Conservation (phyloP, 495 filamentous ascomycete genomes). For the Penicillium desertorum region DNA sequence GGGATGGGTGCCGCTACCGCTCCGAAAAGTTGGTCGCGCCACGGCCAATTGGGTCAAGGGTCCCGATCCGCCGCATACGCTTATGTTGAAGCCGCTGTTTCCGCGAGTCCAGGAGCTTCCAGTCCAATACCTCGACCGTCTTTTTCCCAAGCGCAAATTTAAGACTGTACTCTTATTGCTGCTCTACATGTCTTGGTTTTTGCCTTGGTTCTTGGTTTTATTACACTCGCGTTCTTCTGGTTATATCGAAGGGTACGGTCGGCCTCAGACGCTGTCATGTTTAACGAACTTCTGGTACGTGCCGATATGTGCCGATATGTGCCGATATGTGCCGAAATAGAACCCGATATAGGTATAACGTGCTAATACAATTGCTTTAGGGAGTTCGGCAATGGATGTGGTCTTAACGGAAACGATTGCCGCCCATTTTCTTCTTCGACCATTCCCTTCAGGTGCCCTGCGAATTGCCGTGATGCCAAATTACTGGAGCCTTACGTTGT, state of each 20-base stretch:
- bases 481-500: slow-evolving; percentile 73
- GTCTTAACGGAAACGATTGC: slow-evolving; percentile 75
- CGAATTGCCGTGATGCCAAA: slow-evolving; percentile 64
- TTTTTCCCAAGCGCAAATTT: slow-evolving; percentile 62
- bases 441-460: slow-evolving; percentile 77
- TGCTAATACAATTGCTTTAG: slow-evolving; percentile 37
- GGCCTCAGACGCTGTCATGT: slow-evolving; percentile 66
- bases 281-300: slow-evolving; percentile 57
- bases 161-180: slow-evolving; percentile 57
- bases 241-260: slow-evolving; percentile 68
- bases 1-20: slow-evolving; percentile 52
- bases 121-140: slow-evolving; percentile 57
- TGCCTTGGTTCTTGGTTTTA: slow-evolving; percentile 68
- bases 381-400: slow-evolving; percentile 70
- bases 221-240: slow-evolving; percentile 60
- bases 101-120: slow-evolving; percentile 69
- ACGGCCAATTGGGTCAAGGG: slow-evolving; percentile 67
- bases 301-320: too few relatives aligned
- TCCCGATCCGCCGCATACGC: slow-evolving; percentile 61
- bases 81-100: slow-evolving; percentile 67
- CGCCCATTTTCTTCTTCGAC: slow-evolving; percentile 72
- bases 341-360: not conserved
- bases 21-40: slow-evolving; percentile 49
- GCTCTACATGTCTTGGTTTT: slow-evolving; percentile 68
- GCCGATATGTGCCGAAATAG: slow-evolving; percentile 20